Evolutionary conservation across 345 rosid species (phyloP), one percentile per base, ranked within the genome.

Genomic region (Salix koriyanagi): DNA sequence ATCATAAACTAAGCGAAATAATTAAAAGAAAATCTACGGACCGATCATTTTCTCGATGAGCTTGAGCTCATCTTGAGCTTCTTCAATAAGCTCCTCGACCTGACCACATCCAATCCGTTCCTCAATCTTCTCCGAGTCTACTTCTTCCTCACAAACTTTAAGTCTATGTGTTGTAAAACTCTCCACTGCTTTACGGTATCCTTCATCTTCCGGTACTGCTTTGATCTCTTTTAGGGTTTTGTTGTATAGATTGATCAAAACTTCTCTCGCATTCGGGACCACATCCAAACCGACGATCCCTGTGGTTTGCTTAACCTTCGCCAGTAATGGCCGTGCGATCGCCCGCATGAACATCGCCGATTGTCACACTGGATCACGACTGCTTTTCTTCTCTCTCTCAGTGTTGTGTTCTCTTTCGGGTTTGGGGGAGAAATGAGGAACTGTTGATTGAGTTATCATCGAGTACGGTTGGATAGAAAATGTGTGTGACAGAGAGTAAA

Each of bases 61-160:
- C n/a, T 87, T 93, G 87, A 93, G 96, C 88, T 96, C 97, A 72
- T 96, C 98, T n/a, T 76, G 85, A 25, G 99, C 99, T 84, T 92
- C 98, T 83, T 96, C 99, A 50, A 96, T 88, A 64, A 96, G 96
- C 90, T 94, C 98, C 84, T 96, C 99, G 69, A 94, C 98, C 87
- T 94, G 97, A 75, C 99, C 99, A 71, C 98, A 94, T 6, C 94
- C 97, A 25, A 96, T 84, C 42, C 88, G 87, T 71, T 92, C 89
- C 91, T 94, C 97, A 76, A 96, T 94, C 77, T 34, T 67, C 84
- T 94, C 99, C 97, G 97, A 96, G 58, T 94, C 96, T 67, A 84
- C 89, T 79, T 94, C 97, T 79, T 92, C 97, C 69, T 83, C 84
- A 73, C 97, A 96, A 0, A 87, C 94, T 81, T 85, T 83, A 23